A percentile compares a stretch with the other conserved stretches of the same genome.
Conservation (phyloP, 2,329 filamentous ascomycete species). For the Aspergillus ustus region DNA sequence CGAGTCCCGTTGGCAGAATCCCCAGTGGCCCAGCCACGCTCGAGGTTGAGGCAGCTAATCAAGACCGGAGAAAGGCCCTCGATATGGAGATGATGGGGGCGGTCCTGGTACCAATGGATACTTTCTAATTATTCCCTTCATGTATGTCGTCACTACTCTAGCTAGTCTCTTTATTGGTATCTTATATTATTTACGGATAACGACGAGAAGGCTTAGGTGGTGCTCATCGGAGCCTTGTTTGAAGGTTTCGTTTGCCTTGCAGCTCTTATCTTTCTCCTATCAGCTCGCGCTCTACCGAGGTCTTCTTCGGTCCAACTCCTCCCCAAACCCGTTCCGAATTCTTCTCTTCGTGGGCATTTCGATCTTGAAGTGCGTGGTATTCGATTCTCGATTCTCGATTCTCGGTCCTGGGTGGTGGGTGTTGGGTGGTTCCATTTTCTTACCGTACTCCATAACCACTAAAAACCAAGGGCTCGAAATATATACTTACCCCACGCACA, state of each 20-base stretch:
- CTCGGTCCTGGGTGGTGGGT: no score
- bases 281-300: slow-evolving; percentile 1
- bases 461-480: no score
- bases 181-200: background rate
- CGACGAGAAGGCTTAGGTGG: background rate
- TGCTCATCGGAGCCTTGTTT: background rate
- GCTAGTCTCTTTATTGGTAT: background rate
- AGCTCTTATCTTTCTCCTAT: slow-evolving; percentile 15
- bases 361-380: no score
- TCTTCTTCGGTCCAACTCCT: background rate
- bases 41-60: background rate
- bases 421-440: no score
- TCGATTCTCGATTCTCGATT: no score
- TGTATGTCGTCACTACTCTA: background rate
- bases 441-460: no score
- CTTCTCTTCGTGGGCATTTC: background rate
- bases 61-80: background rate
- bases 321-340: background rate
- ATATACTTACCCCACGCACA: no score
- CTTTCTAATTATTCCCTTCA: background rate
- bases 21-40: background rate
- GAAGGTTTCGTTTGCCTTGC: background rate
- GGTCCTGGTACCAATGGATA: background rate
- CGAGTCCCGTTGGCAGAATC: background rate
- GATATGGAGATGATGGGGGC: background rate